Evolutionary conservation across 1,284 basidiomycete species (phyloP).

Genomic region (Kwoniella shivajii): DNA sequence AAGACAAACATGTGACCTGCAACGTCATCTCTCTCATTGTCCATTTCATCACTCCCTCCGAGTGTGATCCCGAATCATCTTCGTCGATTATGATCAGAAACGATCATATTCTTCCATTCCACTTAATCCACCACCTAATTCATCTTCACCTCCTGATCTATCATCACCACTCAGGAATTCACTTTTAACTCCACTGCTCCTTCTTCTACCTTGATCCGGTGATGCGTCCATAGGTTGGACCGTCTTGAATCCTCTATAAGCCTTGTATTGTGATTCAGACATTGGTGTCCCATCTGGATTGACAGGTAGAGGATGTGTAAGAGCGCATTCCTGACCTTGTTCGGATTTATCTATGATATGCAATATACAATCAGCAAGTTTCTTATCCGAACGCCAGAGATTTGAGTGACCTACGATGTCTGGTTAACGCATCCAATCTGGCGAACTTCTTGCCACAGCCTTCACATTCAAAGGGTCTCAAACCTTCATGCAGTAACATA

Average conservation of each 20-base stretch:
- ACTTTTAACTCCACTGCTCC: conserved; percentile 16
- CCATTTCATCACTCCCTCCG: too few species aligned
- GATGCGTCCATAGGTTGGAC: background rate
- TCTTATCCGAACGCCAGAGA: background rate
- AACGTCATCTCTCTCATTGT: too few species aligned
- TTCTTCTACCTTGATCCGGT: conserved; percentile 2
- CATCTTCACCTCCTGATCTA: conserved; percentile 21
- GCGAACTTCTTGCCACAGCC: conserved; percentile 95
- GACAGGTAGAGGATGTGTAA: conserved; percentile 49
- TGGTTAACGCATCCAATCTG: conserved; percentile 84
- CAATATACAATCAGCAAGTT: background rate
- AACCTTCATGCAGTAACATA: conserved; percentile 80
- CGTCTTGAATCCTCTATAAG: conserved; percentile 35
- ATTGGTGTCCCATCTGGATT: conserved; percentile 53
- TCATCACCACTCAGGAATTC: conserved; percentile 28
- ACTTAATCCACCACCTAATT: conserved; percentile 23
- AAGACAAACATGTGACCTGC: too few species aligned
- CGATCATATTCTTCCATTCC: conserved; percentile 42
- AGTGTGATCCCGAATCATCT: too few species aligned
- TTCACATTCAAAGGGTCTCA: conserved; percentile 83
- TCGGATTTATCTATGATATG: conserved; percentile 50
- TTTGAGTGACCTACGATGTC: conserved; percentile 63
- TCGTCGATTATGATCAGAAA: too few species aligned
- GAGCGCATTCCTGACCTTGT: conserved; percentile 54
- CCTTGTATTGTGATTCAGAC: conserved; percentile 53